phyloP scores from a whole-genome alignment of 2,329 filamentous ascomycete species.

The Alternaria gansuensis region DNA sequence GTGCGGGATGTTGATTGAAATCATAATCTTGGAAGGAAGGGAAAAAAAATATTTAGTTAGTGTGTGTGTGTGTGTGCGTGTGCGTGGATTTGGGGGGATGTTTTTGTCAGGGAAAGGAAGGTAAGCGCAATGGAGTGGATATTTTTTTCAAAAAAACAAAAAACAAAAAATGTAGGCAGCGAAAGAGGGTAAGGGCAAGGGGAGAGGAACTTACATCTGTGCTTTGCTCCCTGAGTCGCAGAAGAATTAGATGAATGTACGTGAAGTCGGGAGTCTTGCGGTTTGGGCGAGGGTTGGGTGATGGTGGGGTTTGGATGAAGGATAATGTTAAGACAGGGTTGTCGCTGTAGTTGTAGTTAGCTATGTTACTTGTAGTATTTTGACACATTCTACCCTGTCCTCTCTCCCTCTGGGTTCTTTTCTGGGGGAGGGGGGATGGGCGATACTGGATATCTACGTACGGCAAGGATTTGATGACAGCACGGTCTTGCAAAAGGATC shows the following conservation, averaged over 20 bases:
- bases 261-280: slow-evolving; percentile 65
- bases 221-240: slow-evolving; percentile 76
- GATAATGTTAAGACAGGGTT: slow-evolving; percentile 74
- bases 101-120: background rate
- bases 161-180: no score
- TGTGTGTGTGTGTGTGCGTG: no score
- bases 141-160: background rate
- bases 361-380: background rate
- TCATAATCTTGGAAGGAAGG: slow-evolving; percentile 62
- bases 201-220: slow-evolving; percentile 65
- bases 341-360: slow-evolving; percentile 33
- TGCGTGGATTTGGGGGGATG: no score
- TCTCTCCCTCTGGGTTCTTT: background rate
- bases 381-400: background rate
- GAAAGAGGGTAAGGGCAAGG: no score
- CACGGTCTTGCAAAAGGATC: slow-evolving; percentile 43
- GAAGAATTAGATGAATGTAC: slow-evolving; percentile 77
- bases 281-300: slow-evolving; percentile 36
- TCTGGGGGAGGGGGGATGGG: no score
- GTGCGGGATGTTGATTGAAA: slow-evolving; percentile 89
- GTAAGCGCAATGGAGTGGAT: background rate
- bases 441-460: slow-evolving; percentile 36
- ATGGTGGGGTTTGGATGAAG: slow-evolving; percentile 62
- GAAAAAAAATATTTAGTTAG: background rate
- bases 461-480: slow-evolving; percentile 49